Evolutionary conservation across 345 rosid genomes (phyloP).

Genomic region (Acer saccharum): DNA sequence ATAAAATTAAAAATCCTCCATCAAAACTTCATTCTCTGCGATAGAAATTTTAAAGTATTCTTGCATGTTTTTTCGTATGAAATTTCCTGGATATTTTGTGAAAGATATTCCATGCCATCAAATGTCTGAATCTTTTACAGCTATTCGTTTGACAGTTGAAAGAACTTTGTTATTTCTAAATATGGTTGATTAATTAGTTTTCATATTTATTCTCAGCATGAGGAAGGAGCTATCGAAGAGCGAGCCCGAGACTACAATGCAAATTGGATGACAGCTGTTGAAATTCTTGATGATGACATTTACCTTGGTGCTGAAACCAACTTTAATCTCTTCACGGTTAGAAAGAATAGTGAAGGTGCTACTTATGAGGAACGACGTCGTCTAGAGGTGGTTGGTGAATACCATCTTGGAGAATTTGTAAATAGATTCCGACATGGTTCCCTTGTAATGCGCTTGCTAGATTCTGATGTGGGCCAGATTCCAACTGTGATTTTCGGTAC

Average conservation of each 20-base stretch:
- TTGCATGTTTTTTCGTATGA: too few species aligned
- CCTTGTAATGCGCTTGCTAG: slow-evolving; percentile 91
- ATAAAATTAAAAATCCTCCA: too few species aligned
- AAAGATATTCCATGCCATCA: neutral
- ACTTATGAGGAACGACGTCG: slow-evolving; percentile 84
- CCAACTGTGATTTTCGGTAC: slow-evolving; percentile 88
- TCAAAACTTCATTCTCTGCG: too few species aligned
- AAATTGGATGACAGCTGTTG: slow-evolving; percentile 93
- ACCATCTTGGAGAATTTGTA: slow-evolving; percentile 90
- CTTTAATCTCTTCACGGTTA: slow-evolving; percentile 77
- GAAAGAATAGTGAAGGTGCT: slow-evolving; percentile 88
- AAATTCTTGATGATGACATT: slow-evolving; percentile 81
- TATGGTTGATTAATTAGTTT: slow-evolving; percentile 10
- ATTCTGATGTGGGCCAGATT: slow-evolving; percentile 82
- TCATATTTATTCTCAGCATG: slow-evolving; percentile 60
- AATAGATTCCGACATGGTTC: slow-evolving; percentile 90
- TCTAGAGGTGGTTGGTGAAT: slow-evolving; percentile 89
- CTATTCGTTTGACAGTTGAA: neutral
- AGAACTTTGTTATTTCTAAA: neutral
- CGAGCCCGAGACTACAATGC: slow-evolving; percentile 89
- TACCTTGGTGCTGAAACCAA: slow-evolving; percentile 85
- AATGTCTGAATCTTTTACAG: neutral
- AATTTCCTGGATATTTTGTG: too few species aligned
- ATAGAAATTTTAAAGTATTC: too few species aligned
- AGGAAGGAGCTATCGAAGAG: slow-evolving; percentile 91